Evolutionary conservation across 2,329 filamentous ascomycete genomes (phyloP), one percentile per base, ranked within the genome.

Genomic region (Hymenoscyphus scutula): DNA sequence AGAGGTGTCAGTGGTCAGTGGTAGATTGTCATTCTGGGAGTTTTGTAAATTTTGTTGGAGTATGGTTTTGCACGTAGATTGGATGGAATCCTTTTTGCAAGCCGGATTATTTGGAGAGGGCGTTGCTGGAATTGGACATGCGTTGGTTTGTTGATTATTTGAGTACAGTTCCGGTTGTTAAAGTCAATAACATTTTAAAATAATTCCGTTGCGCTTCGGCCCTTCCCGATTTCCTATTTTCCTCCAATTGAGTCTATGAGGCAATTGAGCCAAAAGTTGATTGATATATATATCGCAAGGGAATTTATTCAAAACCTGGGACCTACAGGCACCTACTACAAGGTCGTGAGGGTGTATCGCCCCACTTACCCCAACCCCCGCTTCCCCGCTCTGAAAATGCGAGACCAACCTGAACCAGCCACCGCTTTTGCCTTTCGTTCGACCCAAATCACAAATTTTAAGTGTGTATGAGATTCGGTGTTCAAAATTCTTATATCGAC

Each of bases 1-100:
- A 84, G 80, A 70, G 77, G 68, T 23, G 25, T 37, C 13, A 37
- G 13, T 37, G 34, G 11, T 19, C 27, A 53, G 15, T 59, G 58
- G 58, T 59, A 38, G n/a, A 25, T 38, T 3, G 8, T 54, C 15
- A 5, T n/a, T 54, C 45, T 37, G 11, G 23, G 45, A 19, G 19
- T 51, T 51, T 8, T 51, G 13, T 37, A 37, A 10, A 10, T 51
- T 23, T 11, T 51, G 23, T 25, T 51, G 45, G 45, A 51, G 45
- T 25, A 51, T 48, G 41, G 41, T 48, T 34, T 48, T 48, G 41
- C 10, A 48, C 19, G 41, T 51, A 23, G 4, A 51, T 51, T 51
- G 45, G 45, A 51, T 51, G 45, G 19, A 17, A 15, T 25, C 19
- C 45, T 51, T 13, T 51, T 23, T 13, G 45, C 45, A 51, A 23